phyloP scores from a whole-genome alignment of 225 moss, liverwort and hornwort species.

The Marchantia paleacea region DNA sequence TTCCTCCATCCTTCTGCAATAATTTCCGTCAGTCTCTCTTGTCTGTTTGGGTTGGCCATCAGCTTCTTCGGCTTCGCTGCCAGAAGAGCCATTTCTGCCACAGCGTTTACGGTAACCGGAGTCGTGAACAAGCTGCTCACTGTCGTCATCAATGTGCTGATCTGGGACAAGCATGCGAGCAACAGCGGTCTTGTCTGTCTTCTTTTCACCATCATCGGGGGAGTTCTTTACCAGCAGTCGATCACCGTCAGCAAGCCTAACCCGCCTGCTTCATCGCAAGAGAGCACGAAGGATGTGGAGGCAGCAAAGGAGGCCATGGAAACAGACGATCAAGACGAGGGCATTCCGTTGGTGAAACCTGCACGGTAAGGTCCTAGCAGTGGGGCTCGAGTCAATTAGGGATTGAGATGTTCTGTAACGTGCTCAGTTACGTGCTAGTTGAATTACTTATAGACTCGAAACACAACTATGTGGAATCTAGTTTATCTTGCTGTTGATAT shows the following conservation, averaged over 20 bases:
- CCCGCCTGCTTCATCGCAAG: conserved; percentile 11
- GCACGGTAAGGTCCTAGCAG: conserved; percentile 35
- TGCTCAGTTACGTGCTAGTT: neutral
- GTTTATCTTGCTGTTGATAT: neutral
- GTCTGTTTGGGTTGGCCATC: conserved; percentile 60
- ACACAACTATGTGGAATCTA: neutral
- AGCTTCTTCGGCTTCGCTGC: conserved; percentile 70
- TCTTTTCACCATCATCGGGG: conserved; percentile 50
- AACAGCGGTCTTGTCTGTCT: conserved; percentile 44
- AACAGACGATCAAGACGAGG: conserved; percentile 32
- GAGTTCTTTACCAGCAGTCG: conserved; percentile 60
- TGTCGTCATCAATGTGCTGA: conserved; percentile 60
- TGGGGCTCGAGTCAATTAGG: neutral
- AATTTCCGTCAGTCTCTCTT: conserved; percentile 48
- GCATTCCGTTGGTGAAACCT: conserved; percentile 41
- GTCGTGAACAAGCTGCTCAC: conserved; percentile 70
- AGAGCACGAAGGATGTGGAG: conserved; percentile 28
- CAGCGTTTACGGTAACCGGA: conserved; percentile 63
- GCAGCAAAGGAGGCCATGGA: conserved; percentile 22
- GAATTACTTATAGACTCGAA: neutral
- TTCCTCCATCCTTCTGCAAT: conserved; percentile 34
- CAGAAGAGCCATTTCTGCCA: conserved; percentile 58
- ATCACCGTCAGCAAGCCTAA: conserved; percentile 29
- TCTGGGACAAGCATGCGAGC: conserved; percentile 70
- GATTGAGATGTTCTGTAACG: neutral